Evolutionary conservation across 2,329 filamentous ascomycete species (phyloP).

Genomic region (Didymella pomorum): DNA sequence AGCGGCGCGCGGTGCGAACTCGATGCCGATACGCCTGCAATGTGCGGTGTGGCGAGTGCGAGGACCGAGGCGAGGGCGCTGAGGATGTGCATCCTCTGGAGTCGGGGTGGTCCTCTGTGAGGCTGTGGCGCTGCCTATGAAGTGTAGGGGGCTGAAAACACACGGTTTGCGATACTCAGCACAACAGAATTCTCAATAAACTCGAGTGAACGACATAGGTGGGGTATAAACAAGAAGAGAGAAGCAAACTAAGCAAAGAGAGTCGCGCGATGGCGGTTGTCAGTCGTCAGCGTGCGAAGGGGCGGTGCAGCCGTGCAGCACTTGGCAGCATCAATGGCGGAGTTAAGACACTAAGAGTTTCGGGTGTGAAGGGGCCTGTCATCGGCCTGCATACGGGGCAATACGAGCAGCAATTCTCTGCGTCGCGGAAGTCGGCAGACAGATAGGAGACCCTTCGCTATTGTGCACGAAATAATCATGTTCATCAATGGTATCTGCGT

Average conservation of each 20-base stretch:
- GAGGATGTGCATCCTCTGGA: slow-evolving; percentile 26
- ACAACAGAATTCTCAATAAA: not conserved
- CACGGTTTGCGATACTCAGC: not conserved
- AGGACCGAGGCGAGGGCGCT: slow-evolving; percentile 18
- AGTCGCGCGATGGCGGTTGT: slow-evolving; percentile 26
- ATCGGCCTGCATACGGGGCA: slow-evolving; percentile 8
- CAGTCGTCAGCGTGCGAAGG: slow-evolving; percentile 32
- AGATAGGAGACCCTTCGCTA: not conserved
- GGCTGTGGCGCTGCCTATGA: slow-evolving; percentile 22
- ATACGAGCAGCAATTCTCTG: slow-evolving; percentile 2
- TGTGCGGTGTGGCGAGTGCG: slow-evolving; percentile 37
- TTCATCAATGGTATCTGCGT: slow-evolving; percentile 13
- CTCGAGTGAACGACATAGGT: slow-evolving; percentile 46
- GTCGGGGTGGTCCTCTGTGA: slow-evolving; percentile 4
- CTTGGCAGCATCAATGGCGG: slow-evolving; percentile 14
- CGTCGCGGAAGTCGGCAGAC: slow-evolving; percentile 1
- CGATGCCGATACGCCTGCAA: slow-evolving; percentile 32
- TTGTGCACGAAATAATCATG: not conserved
- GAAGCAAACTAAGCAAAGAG: slow-evolving; percentile 21
- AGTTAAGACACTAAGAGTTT: slow-evolving; percentile 21
- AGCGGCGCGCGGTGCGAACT: slow-evolving; percentile 72
- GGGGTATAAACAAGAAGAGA: slow-evolving; percentile 18
- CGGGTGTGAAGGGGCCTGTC: slow-evolving; percentile 2
- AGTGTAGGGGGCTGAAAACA: slow-evolving; percentile 1
- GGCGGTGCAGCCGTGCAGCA: slow-evolving; percentile 12